Evolutionary conservation across 805 yeast species (phyloP).

Genomic region (Wickerhamomyces rabaulensis): DNA sequence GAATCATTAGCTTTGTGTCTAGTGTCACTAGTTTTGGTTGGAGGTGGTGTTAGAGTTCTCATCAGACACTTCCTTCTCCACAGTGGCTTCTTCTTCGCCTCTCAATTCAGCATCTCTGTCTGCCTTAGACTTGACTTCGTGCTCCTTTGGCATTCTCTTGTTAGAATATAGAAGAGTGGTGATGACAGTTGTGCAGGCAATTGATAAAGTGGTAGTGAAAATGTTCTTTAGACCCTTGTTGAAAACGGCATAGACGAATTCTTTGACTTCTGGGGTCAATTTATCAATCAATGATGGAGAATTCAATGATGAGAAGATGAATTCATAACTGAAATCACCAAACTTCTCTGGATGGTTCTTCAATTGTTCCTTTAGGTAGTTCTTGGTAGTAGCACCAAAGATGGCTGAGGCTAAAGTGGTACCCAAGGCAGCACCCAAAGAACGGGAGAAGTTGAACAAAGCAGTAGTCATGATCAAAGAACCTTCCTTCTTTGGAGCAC

Average conservation of each 20-base stretch:
- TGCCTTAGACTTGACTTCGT: neutral
- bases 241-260: slow-evolving; percentile 16
- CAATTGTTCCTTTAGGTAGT: slow-evolving; percentile 7
- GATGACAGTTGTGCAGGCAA: slow-evolving; percentile 29
- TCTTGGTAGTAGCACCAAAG: slow-evolving; percentile 27
- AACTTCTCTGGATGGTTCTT: slow-evolving; percentile 24
- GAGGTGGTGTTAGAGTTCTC: too few relatives aligned
- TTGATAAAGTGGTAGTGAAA: slow-evolving; percentile 36
- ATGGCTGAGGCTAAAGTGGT: slow-evolving; percentile 33
- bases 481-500: slow-evolving; percentile 46
- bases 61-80: neutral
- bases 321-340: slow-evolving; percentile 31
- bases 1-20: neutral
- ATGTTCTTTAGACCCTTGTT: slow-evolving; percentile 36
- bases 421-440: slow-evolving; percentile 38
- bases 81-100: neutral
- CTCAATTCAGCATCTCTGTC: neutral
- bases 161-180: slow-evolving; percentile 34
- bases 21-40: neutral
- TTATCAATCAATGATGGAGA: neutral
- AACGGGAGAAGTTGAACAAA: slow-evolving; percentile 35
- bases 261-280: slow-evolving; percentile 5
- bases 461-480: slow-evolving; percentile 41
- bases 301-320: neutral
- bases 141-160: slow-evolving; percentile 33